Conservation (phyloP, 257 asterid genomes). For the Mitragyna speciosa region DNA sequence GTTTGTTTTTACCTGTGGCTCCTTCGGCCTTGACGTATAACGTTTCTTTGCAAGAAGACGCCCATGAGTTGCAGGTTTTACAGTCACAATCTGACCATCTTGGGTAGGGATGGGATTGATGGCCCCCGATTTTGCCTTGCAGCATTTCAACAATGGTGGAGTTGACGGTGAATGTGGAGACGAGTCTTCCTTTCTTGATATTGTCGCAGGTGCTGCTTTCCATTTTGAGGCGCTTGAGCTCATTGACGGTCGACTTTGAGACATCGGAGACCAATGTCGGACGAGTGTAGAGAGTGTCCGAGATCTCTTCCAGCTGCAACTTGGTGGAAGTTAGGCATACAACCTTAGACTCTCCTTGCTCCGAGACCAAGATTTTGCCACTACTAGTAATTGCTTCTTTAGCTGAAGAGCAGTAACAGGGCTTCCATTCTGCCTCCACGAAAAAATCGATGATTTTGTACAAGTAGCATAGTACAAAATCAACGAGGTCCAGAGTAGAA, state of each 20-base stretch:
- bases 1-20: constrained; percentile 46
- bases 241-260: constrained; percentile 46
- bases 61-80: constrained; percentile 67
- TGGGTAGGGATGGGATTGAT: constrained; percentile 34
- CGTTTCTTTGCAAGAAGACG: constrained; percentile 49
- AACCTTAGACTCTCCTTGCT: constrained; percentile 65
- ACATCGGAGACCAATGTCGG: constrained; percentile 54
- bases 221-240: constrained; percentile 35
- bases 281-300: constrained; percentile 85
- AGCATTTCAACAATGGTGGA: constrained; percentile 76
- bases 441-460: constrained; percentile 57
- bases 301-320: constrained; percentile 75
- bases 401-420: constrained; percentile 73
- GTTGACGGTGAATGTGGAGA: constrained; percentile 50
- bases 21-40: constrained; percentile 74
- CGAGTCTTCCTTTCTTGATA: constrained; percentile 22
- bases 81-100: constrained; percentile 98
- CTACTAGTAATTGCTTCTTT: constrained; percentile 44
- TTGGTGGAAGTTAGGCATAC: constrained; percentile 53
- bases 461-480: constrained; percentile 57
- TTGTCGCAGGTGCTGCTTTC: constrained; percentile 22
- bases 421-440: constrained; percentile 84
- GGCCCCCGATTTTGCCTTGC: constrained; percentile 54
- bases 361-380: constrained; percentile 70
- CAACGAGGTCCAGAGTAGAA: constrained; percentile 55